Conservation (phyloP, 108 stramenopile species). For the Skeletonema potamos region DNA sequence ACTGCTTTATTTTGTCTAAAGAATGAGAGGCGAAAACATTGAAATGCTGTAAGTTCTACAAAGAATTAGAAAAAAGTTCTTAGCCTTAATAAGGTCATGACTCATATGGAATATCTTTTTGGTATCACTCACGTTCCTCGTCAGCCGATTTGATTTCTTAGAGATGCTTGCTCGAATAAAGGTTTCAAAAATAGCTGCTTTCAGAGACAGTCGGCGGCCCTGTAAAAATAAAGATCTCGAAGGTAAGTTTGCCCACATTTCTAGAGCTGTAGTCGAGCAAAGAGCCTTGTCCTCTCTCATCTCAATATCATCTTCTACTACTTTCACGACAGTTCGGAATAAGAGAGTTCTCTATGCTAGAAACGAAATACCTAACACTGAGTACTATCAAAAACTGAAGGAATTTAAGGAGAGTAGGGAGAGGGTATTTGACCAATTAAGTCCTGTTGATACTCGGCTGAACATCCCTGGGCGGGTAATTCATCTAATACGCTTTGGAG, state of each 20-base stretch:
- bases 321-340: neutral
- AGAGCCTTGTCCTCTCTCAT: neutral
- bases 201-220: neutral
- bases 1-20: neutral
- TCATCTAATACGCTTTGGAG: slow-evolving; percentile 8
- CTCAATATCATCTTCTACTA: neutral
- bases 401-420: neutral
- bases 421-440: neutral
- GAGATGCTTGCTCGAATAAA: slow-evolving; percentile 15
- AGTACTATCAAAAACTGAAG: slow-evolving; percentile 4
- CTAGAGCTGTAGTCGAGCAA: neutral
- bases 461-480: slow-evolving; percentile 10
- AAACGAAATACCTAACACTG: neutral
- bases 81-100: neutral
- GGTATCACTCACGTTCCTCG: neutral
- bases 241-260: neutral
- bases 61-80: neutral
- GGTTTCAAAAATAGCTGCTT: slow-evolving; percentile 6
- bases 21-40: neutral
- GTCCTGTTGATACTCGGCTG: slow-evolving; percentile 8
- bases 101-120: neutral
- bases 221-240: slow-evolving; percentile 16
- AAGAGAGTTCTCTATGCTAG: neutral
- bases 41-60: neutral
- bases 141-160: slow-evolving; percentile 11